Conservation (phyloP, 768 basidiomycete genomes). For the Psilocybe cubensis region DNA sequence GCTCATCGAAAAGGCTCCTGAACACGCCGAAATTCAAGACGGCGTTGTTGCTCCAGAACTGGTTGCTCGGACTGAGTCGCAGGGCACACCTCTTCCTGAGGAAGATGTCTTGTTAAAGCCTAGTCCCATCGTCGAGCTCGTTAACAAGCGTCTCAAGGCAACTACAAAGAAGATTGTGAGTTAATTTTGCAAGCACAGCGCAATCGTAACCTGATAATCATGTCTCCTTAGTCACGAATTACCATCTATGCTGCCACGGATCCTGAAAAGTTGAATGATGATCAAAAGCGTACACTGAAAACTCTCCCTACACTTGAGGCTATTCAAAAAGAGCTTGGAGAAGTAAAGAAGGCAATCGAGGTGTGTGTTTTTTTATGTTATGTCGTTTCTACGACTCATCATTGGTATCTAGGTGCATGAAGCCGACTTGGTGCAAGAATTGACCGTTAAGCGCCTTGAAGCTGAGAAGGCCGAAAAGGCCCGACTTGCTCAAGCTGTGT, state of each 20-base stretch:
- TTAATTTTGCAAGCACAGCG: conserved; percentile 4
- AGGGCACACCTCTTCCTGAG: conserved; percentile 43
- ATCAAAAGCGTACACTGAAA: conserved; percentile 77
- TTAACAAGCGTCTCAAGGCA: conserved; percentile 77
- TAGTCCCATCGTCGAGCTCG: conserved; percentile 77
- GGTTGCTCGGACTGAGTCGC: conserved; percentile 43
- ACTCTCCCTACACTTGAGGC: conserved; percentile 79
- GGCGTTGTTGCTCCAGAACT: conserved; percentile 49
- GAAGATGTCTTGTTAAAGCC: conserved; percentile 51
- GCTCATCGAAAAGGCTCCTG: conserved; percentile 54
- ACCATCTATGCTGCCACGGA: conserved; percentile 69
- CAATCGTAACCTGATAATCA: background rate
- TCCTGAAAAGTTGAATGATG: conserved; percentile 80
- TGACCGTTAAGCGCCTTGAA: conserved; percentile 56
- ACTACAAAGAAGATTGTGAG: conserved; percentile 86
- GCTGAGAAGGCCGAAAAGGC: conserved; percentile 58
- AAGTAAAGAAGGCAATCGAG: conserved; percentile 85
- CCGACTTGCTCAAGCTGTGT: conserved; percentile 57
- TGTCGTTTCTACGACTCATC: conserved; percentile 11
- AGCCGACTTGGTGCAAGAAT: conserved; percentile 60
- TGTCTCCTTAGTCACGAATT: conserved; percentile 63
- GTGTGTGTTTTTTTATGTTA: conserved; percentile 40
- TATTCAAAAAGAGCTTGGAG: conserved; percentile 78
- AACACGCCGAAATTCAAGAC: conserved; percentile 48
- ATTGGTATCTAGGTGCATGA: conserved; percentile 56